Base-by-base conservation (phyloP, 768 basidiomycete species). In the Scleroderma bovista region DNA sequence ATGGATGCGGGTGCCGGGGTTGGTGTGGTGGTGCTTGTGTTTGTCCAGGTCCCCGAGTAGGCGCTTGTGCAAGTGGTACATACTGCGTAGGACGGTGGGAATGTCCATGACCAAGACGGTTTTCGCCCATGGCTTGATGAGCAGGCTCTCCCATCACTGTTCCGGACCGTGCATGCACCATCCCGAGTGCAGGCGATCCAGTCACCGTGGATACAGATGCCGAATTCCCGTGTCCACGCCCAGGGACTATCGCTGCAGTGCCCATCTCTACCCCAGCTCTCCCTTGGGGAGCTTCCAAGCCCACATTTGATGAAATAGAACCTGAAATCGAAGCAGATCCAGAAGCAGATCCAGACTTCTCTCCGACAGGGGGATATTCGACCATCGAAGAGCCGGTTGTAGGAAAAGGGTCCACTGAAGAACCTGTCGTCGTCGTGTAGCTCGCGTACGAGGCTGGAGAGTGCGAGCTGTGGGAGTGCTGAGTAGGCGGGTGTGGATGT, bases 401-500 rank as follows among this genome's bases (percentile, higher is more conserved):
- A 26, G 41, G 41, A n/a, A 23, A 26, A 20, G 22, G 13, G 7
- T 26, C 16, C 1, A 23, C 24, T 1, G 61, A 58, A 40, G 42
- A 51, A 1, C 40, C 49, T 5, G 50, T 48, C 13, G 64, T 54
- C 11, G 57, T 52, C 11, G 40, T 57, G 46, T 61, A 50, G 31
- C 59, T 62, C 10, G 51, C 58, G 31, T 51, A 62, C 0, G 66
- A 68, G 24, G 55, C 51, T 0, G 64, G 64, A 0, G 64, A 66
- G 11, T 32, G 51, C 0, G 60, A 54, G 15, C 52, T 52, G 17
- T 57, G 46, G 15, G 53, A 48, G n/a, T 39, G 38, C 47, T 47
- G 46, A 15, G 39, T 19, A 37, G 16, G 24, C n/a, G 10, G 60
- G 64, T 68, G 46, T 38, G 10, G 26, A 15, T 5, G 34, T 8